Evolutionary conservation across 139 green algal genomes (phyloP), one percentile per base, ranked within the genome.

Genomic region (Chlamydomonas eustigma): DNA sequence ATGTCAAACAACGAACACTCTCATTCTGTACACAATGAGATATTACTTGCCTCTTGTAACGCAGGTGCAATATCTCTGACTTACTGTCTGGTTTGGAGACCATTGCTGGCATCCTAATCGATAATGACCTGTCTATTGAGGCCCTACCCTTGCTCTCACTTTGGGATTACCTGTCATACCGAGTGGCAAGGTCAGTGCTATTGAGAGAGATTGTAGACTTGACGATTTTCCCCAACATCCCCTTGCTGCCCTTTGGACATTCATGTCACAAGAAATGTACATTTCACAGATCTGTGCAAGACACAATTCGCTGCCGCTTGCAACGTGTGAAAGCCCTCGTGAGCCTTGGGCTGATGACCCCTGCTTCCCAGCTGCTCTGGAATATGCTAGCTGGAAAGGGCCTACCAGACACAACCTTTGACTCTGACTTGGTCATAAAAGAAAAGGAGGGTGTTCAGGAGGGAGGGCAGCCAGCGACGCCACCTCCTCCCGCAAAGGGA

Each of bases 161-260:
- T 64, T 91, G 84, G 84, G 86, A 91, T 78, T 81, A 88, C 52
- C 8, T 85, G 25, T 78, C 78, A 4, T 39, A 64, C 2, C 66
- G 78, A 32, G 78, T 84, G 35, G 65, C 71, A 18, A 80, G 85
- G n/a, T 58, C 12, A 28, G 44, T 12, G 18, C 12, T 58, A 18
- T 12, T 12, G 44, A 18, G 44, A 18, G 44, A 18, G 44, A n/a
- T n/a, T n/a, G n/a, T n/a, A n/a, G n/a, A n/a, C n/a, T n/a, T n/a
- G n/a, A n/a, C n/a, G n/a, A n/a, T n/a, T n/a, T n/a, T n/a, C n/a
- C n/a, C n/a, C n/a, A n/a, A n/a, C n/a, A n/a, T n/a, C 35, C 83
- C 30, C 79, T 69, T 77, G 39, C 65, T 37, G n/a, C n/a, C n/a
- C n/a, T n/a, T n/a, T n/a, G n/a, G n/a, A n/a, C n/a, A 4, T 66